phyloP scores from a whole-genome alignment of 495 filamentous ascomycete species.

The Trichoderma reesei region DNA sequence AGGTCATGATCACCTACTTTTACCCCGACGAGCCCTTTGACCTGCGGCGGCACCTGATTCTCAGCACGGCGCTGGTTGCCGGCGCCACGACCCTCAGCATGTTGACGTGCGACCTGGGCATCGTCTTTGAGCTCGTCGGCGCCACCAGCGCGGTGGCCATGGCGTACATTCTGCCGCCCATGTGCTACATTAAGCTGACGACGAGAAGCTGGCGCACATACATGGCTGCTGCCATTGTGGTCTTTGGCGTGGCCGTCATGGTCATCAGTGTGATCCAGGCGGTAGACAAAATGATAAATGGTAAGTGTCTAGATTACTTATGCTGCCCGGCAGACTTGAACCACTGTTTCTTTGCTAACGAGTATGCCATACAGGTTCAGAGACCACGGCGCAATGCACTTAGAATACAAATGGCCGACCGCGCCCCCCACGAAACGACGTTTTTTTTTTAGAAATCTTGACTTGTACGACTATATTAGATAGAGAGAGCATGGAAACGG shows the following conservation, averaged over 20 bases:
- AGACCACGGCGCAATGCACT: constrained; percentile 23
- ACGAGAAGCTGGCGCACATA: constrained; percentile 67
- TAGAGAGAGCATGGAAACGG: not conserved
- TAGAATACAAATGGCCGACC: constrained; percentile 13
- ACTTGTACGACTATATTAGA: constrained; percentile 5
- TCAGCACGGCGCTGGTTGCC: constrained; percentile 70
- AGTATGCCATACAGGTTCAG: constrained; percentile 11
- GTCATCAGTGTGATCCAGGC: constrained; percentile 70
- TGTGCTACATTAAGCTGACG: constrained; percentile 91
- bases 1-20: constrained; percentile 92
- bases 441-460: not conserved
- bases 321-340: constrained; percentile 16
- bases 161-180: constrained; percentile 88
- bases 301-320: constrained; percentile 20
- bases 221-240: constrained; percentile 55
- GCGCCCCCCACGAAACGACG: not conserved
- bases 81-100: constrained; percentile 67
- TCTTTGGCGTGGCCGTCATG: constrained; percentile 79
- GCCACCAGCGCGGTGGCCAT: constrained; percentile 88
- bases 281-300: constrained; percentile 50
- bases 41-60: constrained; percentile 73
- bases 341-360: not conserved
- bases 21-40: constrained; percentile 71
- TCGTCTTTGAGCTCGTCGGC: constrained; percentile 90
- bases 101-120: constrained; percentile 83